A percentile compares a stretch with the other conserved stretches of the same genome.
Conservation (phyloP, 2,329 filamentous ascomycete genomes). For the Chaetomium strumarium region DNA sequence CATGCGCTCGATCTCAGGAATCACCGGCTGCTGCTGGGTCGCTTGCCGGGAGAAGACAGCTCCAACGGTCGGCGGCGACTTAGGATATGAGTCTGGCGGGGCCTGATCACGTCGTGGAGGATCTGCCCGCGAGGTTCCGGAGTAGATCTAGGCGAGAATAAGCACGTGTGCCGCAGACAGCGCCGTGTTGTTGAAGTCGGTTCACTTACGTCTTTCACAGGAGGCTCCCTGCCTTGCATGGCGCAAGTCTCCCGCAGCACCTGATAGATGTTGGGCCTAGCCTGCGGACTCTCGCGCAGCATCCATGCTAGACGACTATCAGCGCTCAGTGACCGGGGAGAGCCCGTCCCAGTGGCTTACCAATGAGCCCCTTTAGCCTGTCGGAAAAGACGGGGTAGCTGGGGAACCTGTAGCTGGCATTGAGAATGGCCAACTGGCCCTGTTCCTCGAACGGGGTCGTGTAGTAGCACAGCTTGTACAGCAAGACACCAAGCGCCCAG, state of each 20-base stretch:
- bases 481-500: conserved; percentile 87
- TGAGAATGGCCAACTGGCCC: conserved; percentile 93
- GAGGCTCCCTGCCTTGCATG: conserved; percentile 82
- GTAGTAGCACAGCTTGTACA: conserved; percentile 99
- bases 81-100: conserved; percentile 44
- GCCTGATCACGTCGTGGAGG: conserved; percentile 48
- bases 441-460: conserved; percentile 98
- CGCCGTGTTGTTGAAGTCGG: conserved; percentile 6
- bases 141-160: conserved; percentile 58
- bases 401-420: conserved; percentile 90
- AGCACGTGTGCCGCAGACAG: conserved; percentile 6
- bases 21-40: conserved; percentile 59
- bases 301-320: conserved; percentile 61
- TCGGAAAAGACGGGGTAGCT: conserved; percentile 86
- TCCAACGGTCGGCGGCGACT: conserved; percentile 61
- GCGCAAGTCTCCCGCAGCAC: conserved; percentile 79
- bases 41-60: conserved; percentile 71
- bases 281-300: conserved; percentile 74
- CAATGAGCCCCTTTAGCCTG: conserved; percentile 81
- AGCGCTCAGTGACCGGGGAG: conserved; percentile 6
- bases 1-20: conserved; percentile 93
- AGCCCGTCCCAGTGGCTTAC: conserved; percentile 42
- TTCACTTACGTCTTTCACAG: conserved; percentile 80
- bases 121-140: conserved; percentile 58
- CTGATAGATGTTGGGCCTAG: conserved; percentile 88